Percentiles rank a stretch among this genome's conserved stretches.
Conservation (phyloP, 306 rosid genomes). For the Quercus dentata region DNA sequence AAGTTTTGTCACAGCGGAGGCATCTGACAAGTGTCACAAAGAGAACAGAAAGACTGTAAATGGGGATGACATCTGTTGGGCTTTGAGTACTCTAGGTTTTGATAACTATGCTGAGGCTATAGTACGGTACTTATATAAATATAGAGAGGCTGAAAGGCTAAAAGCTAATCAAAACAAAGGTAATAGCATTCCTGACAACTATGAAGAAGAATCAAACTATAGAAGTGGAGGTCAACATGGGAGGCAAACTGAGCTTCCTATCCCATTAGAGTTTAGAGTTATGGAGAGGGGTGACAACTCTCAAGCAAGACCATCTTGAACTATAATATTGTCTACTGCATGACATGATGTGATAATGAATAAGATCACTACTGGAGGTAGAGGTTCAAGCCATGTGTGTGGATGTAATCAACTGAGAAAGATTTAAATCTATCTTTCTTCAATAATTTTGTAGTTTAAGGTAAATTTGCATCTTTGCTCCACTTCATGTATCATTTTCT, state of each 20-base stretch:
- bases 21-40: conserved; percentile 84
- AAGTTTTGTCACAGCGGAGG: conserved; percentile 80
- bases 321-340: neutral
- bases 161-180: conserved; percentile 30
- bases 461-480: conserved; percentile 27
- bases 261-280: conserved; percentile 31
- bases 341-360: neutral
- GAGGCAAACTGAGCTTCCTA: conserved; percentile 16
- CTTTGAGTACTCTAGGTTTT: conserved; percentile 72
- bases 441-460: conserved; percentile 10
- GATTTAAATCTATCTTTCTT: neutral
- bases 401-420: neutral
- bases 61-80: conserved; percentile 95
- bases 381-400: neutral
- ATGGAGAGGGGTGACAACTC: conserved; percentile 29
- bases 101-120: conserved; percentile 70
- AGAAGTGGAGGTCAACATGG: neutral
- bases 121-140: conserved; percentile 46
- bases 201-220: neutral
- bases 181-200: neutral
- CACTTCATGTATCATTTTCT: neutral
- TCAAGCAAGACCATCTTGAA: conserved; percentile 29
- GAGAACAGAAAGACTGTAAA: conserved; percentile 85
- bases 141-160: conserved; percentile 48
- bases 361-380: neutral